Percentiles rank a stretch among this genome's conserved stretches.
Conservation (phyloP, 371 early-diverging fungal species). For the Rhizopus arrhizus region DNA sequence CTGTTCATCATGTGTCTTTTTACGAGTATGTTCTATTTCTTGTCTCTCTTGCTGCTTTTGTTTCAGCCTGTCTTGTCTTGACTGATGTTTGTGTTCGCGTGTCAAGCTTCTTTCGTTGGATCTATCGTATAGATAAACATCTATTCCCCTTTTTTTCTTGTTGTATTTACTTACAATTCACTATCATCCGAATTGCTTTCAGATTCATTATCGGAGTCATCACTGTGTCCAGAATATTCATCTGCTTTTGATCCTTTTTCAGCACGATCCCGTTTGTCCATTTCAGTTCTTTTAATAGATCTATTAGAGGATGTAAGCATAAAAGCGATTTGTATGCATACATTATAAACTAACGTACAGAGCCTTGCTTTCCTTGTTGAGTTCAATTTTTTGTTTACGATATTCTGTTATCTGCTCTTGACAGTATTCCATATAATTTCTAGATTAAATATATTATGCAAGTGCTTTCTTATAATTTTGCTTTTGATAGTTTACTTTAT, state of each 20-base stretch:
- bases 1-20: conserved; percentile 42
- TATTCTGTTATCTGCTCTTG: conserved; percentile 58
- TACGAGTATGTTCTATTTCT: conserved; percentile 48
- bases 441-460: conserved; percentile 3
- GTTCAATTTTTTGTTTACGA: conserved; percentile 64
- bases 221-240: conserved; percentile 23
- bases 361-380: conserved; percentile 65
- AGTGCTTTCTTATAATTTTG: not conserved
- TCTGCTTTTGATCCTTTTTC: conserved; percentile 23
- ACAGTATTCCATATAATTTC: conserved; percentile 70
- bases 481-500: conserved; percentile 39
- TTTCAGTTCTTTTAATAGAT: conserved; percentile 27
- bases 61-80: conserved; percentile 56
- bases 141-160: not conserved
- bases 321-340: not conserved
- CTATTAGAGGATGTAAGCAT: conserved; percentile 10
- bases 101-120: conserved; percentile 8
- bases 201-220: conserved; percentile 17
- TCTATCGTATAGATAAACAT: not conserved
- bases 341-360: conserved; percentile 27
- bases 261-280: conserved; percentile 37
- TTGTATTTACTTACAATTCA: conserved; percentile 25
- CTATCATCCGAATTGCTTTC: conserved; percentile 32
- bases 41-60: conserved; percentile 56
- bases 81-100: conserved; percentile 37